Conservation (phyloP, 495 filamentous ascomycete genomes). For the Saxispiralis lemnorum region DNA sequence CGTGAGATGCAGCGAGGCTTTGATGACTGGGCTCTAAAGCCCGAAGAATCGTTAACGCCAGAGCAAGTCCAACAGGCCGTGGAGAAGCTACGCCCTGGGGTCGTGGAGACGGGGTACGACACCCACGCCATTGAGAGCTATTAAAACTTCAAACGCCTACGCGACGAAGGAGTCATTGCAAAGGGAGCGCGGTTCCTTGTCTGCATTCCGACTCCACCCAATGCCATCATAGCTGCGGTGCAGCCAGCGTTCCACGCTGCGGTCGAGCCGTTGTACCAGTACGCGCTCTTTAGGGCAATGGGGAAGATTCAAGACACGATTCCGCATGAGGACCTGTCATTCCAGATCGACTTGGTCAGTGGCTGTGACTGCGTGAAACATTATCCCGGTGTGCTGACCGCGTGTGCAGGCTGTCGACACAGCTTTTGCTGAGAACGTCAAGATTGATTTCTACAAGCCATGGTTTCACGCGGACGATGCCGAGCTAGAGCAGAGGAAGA, state of each 20-base stretch:
- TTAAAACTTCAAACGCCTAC: conserved; percentile 18
- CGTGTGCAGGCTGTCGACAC: conserved; percentile 22
- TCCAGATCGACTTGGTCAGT: conserved; percentile 27
- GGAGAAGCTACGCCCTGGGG: conserved; percentile 3
- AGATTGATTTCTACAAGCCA: conserved; percentile 16
- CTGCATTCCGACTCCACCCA: conserved; percentile 22
- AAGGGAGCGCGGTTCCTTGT: conserved; percentile 26
- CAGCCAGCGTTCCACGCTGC: conserved; percentile 17
- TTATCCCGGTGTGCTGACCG: too few relatives aligned
- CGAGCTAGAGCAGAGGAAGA: conserved; percentile 20
- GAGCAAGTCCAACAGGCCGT: conserved; percentile 18
- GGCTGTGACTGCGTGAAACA: too few relatives aligned
- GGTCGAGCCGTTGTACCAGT: conserved; percentile 28
- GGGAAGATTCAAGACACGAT: conserved; percentile 24
- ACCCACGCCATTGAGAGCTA: conserved; percentile 25
- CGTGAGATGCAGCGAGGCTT: conserved; percentile 7
- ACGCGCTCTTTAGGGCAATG: conserved; percentile 20
- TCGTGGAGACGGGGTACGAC: conserved; percentile 20
- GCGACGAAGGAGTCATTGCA: conserved; percentile 19
- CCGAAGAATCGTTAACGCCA: conserved; percentile 19
- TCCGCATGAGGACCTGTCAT: conserved; percentile 26
- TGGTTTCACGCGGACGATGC: conserved; percentile 18
- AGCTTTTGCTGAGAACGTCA: conserved; percentile 21
- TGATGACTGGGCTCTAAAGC: too few relatives aligned
- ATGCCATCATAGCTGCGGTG: conserved; percentile 18